These are phyloP conservation scores for Berberis vulgaris DNA, from an alignment of 164 flowering plant genomes.

Conservation along the genomic window DNA sequence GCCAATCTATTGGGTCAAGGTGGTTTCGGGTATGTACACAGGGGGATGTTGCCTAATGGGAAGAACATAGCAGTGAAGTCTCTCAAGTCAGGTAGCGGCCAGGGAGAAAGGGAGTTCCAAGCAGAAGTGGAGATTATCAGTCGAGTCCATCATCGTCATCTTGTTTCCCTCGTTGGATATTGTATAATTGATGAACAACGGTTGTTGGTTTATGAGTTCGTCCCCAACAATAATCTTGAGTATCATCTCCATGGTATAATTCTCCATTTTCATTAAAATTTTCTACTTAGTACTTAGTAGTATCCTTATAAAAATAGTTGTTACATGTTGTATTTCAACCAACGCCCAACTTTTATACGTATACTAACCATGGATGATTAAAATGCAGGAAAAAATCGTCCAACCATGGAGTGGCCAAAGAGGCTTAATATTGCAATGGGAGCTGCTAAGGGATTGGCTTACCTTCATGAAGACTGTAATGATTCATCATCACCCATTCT, in stretches of 20 bases:
- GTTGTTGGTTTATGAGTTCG: conserved; percentile 74
- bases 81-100: conserved; percentile 69
- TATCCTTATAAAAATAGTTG: no score
- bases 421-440: conserved; percentile 65
- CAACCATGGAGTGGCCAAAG: conserved; percentile 53
- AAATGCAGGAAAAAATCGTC: conserved; percentile 41
- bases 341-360: no score
- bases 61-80: conserved; percentile 67
- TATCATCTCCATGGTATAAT: conserved; percentile 58
- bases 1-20: conserved; percentile 67
- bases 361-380: not conserved
- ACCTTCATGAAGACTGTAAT: conserved; percentile 81
- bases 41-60: conserved; percentile 63
- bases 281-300: not conserved
- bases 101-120: conserved; percentile 77
- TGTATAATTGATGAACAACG: conserved; percentile 54
- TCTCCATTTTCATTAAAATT: not conserved
- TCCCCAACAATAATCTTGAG: conserved; percentile 60
- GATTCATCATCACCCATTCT: not conserved
- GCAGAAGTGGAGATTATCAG: conserved; percentile 88
- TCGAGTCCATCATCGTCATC: conserved; percentile 74
- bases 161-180: conserved; percentile 77
- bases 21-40: conserved; percentile 80
- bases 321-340: no score
- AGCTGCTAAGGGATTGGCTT: conserved; percentile 78